Evolutionary conservation across 345 rosid genomes (phyloP).

Genomic region (Pistacia atlantica): DNA sequence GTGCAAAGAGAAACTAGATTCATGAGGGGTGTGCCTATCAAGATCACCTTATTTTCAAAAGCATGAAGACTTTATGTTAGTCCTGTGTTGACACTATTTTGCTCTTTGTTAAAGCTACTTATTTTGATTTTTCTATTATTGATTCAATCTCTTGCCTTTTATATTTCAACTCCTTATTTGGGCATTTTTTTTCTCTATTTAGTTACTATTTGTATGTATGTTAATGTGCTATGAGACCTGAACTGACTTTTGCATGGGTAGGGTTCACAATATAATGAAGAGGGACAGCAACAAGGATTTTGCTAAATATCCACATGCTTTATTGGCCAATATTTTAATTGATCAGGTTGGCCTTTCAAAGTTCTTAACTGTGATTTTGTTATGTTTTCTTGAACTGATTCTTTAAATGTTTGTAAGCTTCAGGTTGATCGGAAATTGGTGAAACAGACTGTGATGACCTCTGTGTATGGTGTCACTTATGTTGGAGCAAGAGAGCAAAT

Average conservation of each 20-base stretch:
- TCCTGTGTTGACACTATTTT: neutral
- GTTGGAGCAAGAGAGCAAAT: conserved; percentile 98
- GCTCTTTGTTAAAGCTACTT: neutral
- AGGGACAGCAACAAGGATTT: conserved; percentile 83
- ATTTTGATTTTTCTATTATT: neutral
- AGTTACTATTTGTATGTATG: neutral
- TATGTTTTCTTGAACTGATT: conserved; percentile 8
- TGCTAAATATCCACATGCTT: conserved; percentile 65
- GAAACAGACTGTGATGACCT: conserved; percentile 98
- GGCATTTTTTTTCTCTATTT: neutral
- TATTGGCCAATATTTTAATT: conserved; percentile 75
- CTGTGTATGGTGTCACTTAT: conserved; percentile 98
- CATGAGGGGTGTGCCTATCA: neutral
- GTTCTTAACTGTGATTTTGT: conserved; percentile 12
- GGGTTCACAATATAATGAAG: conserved; percentile 88
- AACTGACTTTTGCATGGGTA: conserved; percentile 30
- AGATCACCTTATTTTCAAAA: neutral
- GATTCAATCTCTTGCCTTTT: neutral
- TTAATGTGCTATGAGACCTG: conserved; percentile 13
- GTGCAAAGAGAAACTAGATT: neutral
- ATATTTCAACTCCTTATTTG: neutral
- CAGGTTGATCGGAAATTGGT: conserved; percentile 97
- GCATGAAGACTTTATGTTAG: neutral
- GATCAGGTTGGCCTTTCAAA: conserved; percentile 59
- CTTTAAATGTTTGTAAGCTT: conserved; percentile 31